A percentile compares a stretch with the other conserved stretches of the same genome.
phyloP scores from a whole-genome alignment of 257 asterid genomes.

The Anisodus tanguticus region DNA sequence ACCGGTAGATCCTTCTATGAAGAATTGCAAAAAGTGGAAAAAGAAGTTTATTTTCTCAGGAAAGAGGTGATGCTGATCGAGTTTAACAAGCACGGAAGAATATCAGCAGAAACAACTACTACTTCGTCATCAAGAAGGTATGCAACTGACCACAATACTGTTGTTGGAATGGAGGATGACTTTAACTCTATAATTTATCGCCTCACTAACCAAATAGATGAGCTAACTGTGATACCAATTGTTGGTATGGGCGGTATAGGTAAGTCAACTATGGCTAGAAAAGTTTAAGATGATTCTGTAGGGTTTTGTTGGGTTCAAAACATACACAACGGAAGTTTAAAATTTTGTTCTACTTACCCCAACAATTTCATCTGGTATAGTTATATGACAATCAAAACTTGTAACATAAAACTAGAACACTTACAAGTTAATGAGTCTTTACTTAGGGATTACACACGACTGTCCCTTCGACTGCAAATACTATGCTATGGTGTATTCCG shows the following conservation, averaged over 20 bases:
- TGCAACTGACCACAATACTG: background rate
- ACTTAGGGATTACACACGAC: too few species aligned
- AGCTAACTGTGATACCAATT: background rate
- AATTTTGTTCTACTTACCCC: too few species aligned
- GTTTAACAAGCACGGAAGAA: background rate
- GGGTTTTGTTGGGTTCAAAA: too few species aligned
- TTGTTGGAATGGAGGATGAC: background rate
- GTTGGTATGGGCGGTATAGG: slow-evolving; percentile 19
- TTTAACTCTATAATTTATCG: background rate
- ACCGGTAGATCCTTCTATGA: background rate
- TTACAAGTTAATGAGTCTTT: too few species aligned
- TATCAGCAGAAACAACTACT: background rate
- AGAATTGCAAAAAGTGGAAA: background rate
- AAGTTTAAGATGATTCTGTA: too few species aligned
- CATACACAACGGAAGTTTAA: too few species aligned
- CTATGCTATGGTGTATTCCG: too few species aligned
- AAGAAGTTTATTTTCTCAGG: slow-evolving; percentile 20
- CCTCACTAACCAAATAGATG: background rate
- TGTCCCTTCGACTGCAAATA: too few species aligned
- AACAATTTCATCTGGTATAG: too few species aligned
- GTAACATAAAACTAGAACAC: too few species aligned
- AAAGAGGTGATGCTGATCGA: slow-evolving; percentile 18
- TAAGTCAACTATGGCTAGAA: background rate
- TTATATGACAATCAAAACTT: too few species aligned
- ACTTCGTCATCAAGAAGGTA: background rate